Conservation (phyloP, 352 stramenopile genomes). For the Phytophthora idaei region DNA sequence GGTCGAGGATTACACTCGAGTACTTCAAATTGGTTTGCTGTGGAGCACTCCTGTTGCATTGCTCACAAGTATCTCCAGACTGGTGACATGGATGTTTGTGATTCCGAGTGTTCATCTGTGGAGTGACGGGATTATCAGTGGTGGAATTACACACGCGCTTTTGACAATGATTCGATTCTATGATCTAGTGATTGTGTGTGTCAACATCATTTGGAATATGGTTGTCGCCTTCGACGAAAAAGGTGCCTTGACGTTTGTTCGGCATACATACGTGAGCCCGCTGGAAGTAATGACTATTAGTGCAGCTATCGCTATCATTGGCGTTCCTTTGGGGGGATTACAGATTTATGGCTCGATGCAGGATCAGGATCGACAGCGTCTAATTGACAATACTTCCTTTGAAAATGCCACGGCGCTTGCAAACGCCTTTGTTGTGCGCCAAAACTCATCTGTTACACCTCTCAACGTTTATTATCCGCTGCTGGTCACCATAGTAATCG, state of each 20-base stretch:
- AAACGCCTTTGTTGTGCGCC: constrained; percentile 34
- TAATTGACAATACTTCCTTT: constrained; percentile 29
- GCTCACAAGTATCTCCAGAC: constrained; percentile 44
- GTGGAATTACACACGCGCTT: constrained; percentile 32
- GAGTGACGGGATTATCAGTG: constrained; percentile 31
- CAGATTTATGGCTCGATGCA: constrained; percentile 15
- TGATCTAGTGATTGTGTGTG: constrained; percentile 39
- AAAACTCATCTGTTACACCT: constrained; percentile 16
- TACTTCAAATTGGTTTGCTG: constrained; percentile 45
- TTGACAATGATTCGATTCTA: constrained; percentile 46
- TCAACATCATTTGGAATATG: constrained; percentile 49
- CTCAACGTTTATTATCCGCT: constrained; percentile 33
- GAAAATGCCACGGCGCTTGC: constrained; percentile 22
- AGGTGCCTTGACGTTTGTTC: constrained; percentile 26
- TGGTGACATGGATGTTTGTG: constrained; percentile 61
- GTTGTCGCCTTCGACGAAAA: constrained; percentile 37
- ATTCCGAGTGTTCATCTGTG: constrained; percentile 41
- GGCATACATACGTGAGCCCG: constrained; percentile 40
- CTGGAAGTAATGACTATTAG: constrained; percentile 40
- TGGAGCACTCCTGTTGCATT: constrained; percentile 41
- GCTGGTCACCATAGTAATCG: constrained; percentile 16
- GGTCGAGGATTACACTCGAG: constrained; percentile 37
- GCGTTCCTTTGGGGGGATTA: constrained; percentile 4
- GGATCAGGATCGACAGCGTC: constrained; percentile 21
- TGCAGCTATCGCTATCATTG: constrained; percentile 7